Conservation (phyloP, 345 rosid genomes). For the Mangifera indica region DNA sequence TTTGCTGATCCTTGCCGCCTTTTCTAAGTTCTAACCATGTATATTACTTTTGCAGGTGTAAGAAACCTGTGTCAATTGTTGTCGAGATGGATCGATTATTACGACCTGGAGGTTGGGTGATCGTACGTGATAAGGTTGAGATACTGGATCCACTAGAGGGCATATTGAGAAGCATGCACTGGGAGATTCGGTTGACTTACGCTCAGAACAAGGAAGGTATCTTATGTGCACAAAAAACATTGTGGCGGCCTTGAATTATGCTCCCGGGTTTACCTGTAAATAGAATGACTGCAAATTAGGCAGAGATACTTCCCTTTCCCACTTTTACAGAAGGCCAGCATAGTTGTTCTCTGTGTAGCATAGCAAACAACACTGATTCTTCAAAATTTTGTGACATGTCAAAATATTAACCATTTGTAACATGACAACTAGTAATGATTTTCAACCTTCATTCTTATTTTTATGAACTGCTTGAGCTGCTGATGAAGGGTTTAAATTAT, state of each 20-base stretch:
- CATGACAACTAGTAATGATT: not conserved
- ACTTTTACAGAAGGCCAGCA: not conserved
- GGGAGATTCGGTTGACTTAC: conserved; percentile 92
- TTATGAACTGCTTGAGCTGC: too few relatives aligned
- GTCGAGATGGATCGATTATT: conserved; percentile 87
- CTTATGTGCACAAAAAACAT: conserved; percentile 76
- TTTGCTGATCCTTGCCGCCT: not conserved
- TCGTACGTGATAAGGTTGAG: conserved; percentile 78
- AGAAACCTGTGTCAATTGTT: conserved; percentile 71
- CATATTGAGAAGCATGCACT: conserved; percentile 70
- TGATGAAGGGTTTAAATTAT: not conserved
- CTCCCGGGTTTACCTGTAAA: not conserved
- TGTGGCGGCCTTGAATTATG: conserved; percentile 70
- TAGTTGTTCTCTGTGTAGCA: conserved; percentile 1
- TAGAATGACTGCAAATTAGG: conserved; percentile 1
- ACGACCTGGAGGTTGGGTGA: conserved; percentile 91
- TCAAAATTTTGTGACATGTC: not conserved
- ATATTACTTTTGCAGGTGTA: conserved; percentile 53
- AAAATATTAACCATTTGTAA: not conserved
- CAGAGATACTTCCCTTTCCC: not conserved
- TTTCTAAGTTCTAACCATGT: not conserved
- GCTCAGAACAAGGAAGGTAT: conserved; percentile 81
- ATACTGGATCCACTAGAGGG: conserved; percentile 71
- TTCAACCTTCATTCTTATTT: too few relatives aligned
- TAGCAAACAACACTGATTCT: conserved; percentile 13